These are phyloP conservation scores for Lentinula lateritia DNA, from an alignment of 768 basidiomycete genomes.

Conservation along the genomic window DNA sequence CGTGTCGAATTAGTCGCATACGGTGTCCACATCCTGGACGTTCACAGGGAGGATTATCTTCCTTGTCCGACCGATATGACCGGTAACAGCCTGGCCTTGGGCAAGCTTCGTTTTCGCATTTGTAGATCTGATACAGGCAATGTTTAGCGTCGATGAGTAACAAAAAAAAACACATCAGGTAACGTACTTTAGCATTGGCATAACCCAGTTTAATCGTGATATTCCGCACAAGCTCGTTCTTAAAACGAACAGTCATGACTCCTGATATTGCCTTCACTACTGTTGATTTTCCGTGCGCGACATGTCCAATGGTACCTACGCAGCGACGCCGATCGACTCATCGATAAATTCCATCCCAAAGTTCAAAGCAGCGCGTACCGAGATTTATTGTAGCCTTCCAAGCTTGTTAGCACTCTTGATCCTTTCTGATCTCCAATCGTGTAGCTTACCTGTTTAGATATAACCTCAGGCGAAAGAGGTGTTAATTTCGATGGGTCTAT, in stretches of 20 bases:
- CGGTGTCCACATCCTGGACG: constrained; percentile 84
- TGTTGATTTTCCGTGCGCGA: constrained; percentile 95
- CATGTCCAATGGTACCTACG: constrained; percentile 95
- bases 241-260: constrained; percentile 97
- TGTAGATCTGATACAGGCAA: constrained; percentile 71
- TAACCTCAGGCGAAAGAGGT: constrained; percentile 84
- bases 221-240: constrained; percentile 98
- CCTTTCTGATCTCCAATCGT: not conserved
- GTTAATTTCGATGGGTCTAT: constrained; percentile 80
- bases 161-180: constrained; percentile 7
- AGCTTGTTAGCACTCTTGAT: not conserved
- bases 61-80: constrained; percentile 91
- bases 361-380: constrained; percentile 39
- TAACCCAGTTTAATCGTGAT: constrained; percentile 99
- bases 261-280: constrained; percentile 99
- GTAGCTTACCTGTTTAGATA: constrained; percentile 76
- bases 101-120: constrained; percentile 92
- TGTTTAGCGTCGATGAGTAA: constrained; percentile 11
- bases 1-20: constrained; percentile 92
- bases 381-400: constrained; percentile 89
- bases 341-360: constrained; percentile 1
- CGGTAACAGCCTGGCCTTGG: constrained; percentile 92
- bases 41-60: constrained; percentile 90
- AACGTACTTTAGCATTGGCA: constrained; percentile 94
- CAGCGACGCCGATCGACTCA: constrained; percentile 1